Evolutionary conservation across 345 rosid genomes (phyloP), one percentile per base, ranked within the genome.

Genomic region (Cardiospermum halicacabum): DNA sequence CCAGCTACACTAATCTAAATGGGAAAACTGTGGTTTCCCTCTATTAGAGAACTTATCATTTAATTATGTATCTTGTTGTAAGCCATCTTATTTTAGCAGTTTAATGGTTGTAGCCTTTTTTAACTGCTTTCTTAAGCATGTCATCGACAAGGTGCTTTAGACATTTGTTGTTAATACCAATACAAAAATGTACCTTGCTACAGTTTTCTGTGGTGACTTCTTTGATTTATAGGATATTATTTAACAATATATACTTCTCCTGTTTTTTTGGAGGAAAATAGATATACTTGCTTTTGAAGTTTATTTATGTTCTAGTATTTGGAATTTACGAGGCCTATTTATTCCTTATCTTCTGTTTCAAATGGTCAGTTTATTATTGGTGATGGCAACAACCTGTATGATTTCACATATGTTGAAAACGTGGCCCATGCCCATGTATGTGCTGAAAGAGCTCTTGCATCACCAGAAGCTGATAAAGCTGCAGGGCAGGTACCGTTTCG

Each of bases 341-440:
- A 26, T 15, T 24, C 24, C 36, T 64, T 40, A 24, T 49, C 58
- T 58, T 50, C 13, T n/a, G 22, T 54, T 61, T 56, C 42, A 34
- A 60, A 10, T 50, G 74, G 56, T 34, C 82, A 93, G 98, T 90
- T 88, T 82, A 86, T 93, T 51, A 85, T 93, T 58, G 98, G 98
- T 59, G 89, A 93, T 31, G 98, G 98, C 57, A 85, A 79, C 64
- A 93, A 93, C 45, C 26, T 81, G 34, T 85, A 82, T 26, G 98
- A 90, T 74, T 88, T 90, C 77, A 90, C 97, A 48, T 90, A 82
- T 63, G 98, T 88, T 56, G 97, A 86, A 77, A 93, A 93, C 80
- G 97, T 90, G 76, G 97, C 94, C 54, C 97, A 90, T 76, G 92
- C 94, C 58, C 97, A 90, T 78, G 71, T 88, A 62, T 88, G 98